These are phyloP conservation scores for Exophiala spinifera DNA, from an alignment of 2,329 filamentous ascomycete genomes.

Conservation along the genomic window DNA sequence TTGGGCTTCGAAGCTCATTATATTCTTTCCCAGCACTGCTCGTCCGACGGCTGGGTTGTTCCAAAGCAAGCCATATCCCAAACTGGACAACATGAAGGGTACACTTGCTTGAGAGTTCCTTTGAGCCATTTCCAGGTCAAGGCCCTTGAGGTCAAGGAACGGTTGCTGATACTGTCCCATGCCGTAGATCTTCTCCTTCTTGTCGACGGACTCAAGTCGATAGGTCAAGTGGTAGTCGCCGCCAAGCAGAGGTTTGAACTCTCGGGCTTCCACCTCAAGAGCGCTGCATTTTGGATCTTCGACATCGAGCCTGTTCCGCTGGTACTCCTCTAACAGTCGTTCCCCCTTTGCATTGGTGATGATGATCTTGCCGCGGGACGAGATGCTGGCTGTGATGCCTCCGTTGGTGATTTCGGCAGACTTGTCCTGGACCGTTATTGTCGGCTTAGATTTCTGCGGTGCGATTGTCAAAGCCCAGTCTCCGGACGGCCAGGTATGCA, in stretches of 20 bases:
- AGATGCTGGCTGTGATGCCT: constrained; percentile 47
- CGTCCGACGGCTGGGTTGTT: constrained; percentile 63
- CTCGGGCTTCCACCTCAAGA: constrained; percentile 55
- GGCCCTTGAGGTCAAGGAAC: constrained; percentile 60
- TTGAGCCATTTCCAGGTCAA: constrained; percentile 62
- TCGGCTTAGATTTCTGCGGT: constrained; percentile 5
- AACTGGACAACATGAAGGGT: constrained; percentile 59
- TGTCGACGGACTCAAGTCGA: constrained; percentile 55
- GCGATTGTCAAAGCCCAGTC: constrained; percentile 36
- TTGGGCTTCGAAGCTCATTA: constrained; percentile 60
- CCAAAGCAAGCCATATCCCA: constrained; percentile 64
- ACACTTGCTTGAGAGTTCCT: constrained; percentile 65
- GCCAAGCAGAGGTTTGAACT: constrained; percentile 55
- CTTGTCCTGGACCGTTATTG: constrained; percentile 12
- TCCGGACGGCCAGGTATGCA: constrained; percentile 36
- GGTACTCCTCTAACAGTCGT: constrained; percentile 53
- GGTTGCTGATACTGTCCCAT: constrained; percentile 70
- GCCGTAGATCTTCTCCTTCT: constrained; percentile 61
- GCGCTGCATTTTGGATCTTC: constrained; percentile 59
- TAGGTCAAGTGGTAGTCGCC: constrained; percentile 56
- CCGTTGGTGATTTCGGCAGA: constrained; percentile 39
- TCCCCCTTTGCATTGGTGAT: constrained; percentile 45
- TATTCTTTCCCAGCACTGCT: constrained; percentile 59
- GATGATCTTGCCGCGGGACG: constrained; percentile 50
- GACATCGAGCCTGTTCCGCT: constrained; percentile 50